Evolutionary conservation across 257 asterid species (phyloP), one percentile per base, ranked within the genome.

Genomic region (Rhazya stricta): DNA sequence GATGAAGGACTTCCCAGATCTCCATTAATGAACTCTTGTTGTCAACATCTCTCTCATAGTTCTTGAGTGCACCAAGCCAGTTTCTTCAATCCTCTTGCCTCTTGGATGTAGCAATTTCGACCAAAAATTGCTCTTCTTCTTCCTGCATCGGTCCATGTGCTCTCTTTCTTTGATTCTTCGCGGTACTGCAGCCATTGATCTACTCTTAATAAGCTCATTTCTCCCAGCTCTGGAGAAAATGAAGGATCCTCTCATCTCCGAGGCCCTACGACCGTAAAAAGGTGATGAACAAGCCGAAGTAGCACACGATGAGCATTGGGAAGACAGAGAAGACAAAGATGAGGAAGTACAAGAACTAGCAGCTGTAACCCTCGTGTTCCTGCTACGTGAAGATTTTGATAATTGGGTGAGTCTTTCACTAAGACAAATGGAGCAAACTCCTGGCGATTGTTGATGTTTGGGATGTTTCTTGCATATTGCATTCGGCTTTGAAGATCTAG

Each of bases 391-490:
- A 7, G 39, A 42, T 42, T 74, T 51, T 5, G 32, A 72, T 42
- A 88, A 37, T 23, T 75, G 69, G 1, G 84, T 61, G 75, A 92
- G 97, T 65, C 85, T 90, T 67, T 92, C 89, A 5, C 46, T 75
- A 0, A 92, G 85, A 60, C 97, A 92, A 50, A 87, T 42, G 4
- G 97, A 88, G 68, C 97, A 92, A 39, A 92, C 93, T 0, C 97
- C 97, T 0, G 96, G 95, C 0, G 90, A 86, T 70, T 90, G 97
- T 45, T 77, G 71, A 83, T 92, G 95, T 19, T 84, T 92, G 0
- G 96, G 93, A 43, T 92, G 97, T 74, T 83, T 90, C 77, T 80
- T 84, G 88, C 97, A 92, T 0, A 72, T 42, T 15, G 30, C 3
- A 69, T 16, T 43, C 69, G 74, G 81, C 67, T 75, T 77, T 82